A percentile compares a stretch with the other conserved stretches of the same genome.
phyloP scores from a whole-genome alignment of 108 stramenopile species.

The Cyclotella kingstonii region DNA sequence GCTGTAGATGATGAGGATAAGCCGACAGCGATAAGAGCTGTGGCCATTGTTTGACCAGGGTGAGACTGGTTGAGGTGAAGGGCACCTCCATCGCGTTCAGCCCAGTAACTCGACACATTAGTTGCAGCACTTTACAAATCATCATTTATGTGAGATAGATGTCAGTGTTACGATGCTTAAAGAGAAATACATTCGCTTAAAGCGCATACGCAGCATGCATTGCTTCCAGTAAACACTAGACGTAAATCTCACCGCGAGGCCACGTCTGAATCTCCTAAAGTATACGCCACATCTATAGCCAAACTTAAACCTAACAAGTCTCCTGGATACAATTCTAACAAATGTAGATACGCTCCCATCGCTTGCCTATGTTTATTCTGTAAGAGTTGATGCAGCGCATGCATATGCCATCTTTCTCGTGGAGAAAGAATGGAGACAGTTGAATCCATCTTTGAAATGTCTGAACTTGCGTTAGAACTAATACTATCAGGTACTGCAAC shows the following conservation, averaged over 20 bases:
- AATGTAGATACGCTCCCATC: constrained; percentile 50
- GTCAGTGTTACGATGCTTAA: too few relatives aligned
- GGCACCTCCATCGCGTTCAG: constrained; percentile 59
- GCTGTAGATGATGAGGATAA: constrained; percentile 57
- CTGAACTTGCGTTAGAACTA: neutral
- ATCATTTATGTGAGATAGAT: too few relatives aligned
- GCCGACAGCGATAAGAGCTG: constrained; percentile 66
- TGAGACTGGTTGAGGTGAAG: constrained; percentile 50
- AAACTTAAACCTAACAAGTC: constrained; percentile 76
- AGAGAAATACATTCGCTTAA: too few relatives aligned
- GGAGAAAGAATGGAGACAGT: constrained; percentile 36
- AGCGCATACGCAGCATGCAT: too few relatives aligned
- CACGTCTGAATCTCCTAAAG: constrained; percentile 57
- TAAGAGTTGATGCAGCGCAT: constrained; percentile 57
- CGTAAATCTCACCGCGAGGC: constrained; percentile 47
- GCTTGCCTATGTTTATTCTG: constrained; percentile 63
- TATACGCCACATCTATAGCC: constrained; percentile 73
- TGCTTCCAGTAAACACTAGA: neutral
- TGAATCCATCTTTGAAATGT: neutral
- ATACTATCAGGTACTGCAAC: neutral
- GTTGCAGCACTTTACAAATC: constrained; percentile 54
- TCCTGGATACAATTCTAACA: constrained; percentile 70
- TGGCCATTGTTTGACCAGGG: constrained; percentile 65
- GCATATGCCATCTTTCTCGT: constrained; percentile 64
- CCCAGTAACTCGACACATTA: constrained; percentile 80